Conservation (phyloP, 257 asterid species). For the Apocynum venetum region DNA sequence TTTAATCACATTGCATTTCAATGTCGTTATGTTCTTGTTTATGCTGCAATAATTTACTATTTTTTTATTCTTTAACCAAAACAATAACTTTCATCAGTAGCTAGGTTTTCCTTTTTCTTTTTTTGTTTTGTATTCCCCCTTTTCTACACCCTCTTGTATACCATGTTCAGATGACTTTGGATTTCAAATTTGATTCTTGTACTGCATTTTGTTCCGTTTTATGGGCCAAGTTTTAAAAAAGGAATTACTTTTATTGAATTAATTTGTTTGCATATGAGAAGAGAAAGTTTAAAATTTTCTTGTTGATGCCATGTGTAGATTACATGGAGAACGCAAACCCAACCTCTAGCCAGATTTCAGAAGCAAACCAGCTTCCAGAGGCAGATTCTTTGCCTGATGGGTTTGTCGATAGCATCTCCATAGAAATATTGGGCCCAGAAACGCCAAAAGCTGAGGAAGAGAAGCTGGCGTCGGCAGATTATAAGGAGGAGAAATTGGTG, state of each 20-base stretch:
- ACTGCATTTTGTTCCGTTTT: not conserved
- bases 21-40: not conserved
- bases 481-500: conserved; percentile 64
- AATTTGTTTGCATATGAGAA: not conserved
- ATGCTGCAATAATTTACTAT: not conserved
- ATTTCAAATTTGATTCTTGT: not conserved
- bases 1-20: not conserved
- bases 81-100: not conserved
- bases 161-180: not conserved
- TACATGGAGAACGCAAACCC: conserved; percentile 47
- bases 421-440: conserved; percentile 28
- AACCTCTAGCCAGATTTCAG: conserved; percentile 29
- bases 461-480: conserved; percentile 33
- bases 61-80: not conserved
- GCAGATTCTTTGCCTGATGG: conserved; percentile 93
- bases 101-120: not conserved
- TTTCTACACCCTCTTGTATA: not conserved
- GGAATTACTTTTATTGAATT: not conserved
- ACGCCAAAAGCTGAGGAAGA: conserved; percentile 25
- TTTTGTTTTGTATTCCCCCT: not conserved
- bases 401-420: conserved; percentile 65
- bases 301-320: conserved; percentile 28
- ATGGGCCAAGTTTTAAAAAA: not conserved
- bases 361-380: conserved; percentile 77
- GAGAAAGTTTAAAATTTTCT: not conserved